A percentile compares a stretch with the other conserved stretches of the same genome.
Evolutionary conservation across 108 stramenopile species (phyloP).

Genomic region (Thalassiosira profunda): DNA sequence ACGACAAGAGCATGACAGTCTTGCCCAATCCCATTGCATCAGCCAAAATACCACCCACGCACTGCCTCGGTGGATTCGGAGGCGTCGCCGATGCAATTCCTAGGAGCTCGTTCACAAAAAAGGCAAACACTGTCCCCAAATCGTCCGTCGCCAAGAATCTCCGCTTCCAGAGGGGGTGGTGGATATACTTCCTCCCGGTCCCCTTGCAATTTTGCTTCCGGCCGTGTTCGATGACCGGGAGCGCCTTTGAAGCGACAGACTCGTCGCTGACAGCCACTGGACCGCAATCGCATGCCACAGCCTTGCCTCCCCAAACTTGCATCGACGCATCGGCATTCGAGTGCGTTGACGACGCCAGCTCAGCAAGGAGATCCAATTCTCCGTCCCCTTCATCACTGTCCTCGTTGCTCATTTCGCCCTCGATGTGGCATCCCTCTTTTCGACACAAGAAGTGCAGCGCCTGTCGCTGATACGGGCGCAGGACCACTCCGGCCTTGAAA

Average conservation of each 20-base stretch:
- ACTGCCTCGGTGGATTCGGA: slow-evolving; percentile 73
- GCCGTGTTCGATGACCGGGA: slow-evolving; percentile 27
- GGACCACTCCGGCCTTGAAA: slow-evolving; percentile 33
- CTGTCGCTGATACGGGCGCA: slow-evolving; percentile 82
- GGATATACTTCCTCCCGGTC: slow-evolving; percentile 22
- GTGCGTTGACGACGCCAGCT: slow-evolving; percentile 15
- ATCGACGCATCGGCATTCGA: not conserved
- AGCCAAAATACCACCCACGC: slow-evolving; percentile 80
- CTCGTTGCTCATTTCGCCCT: slow-evolving; percentile 24
- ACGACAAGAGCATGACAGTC: slow-evolving; percentile 77
- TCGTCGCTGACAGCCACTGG: slow-evolving; percentile 64
- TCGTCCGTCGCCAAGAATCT: slow-evolving; percentile 61
- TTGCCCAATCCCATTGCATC: slow-evolving; percentile 86
- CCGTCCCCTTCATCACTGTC: slow-evolving; percentile 2
- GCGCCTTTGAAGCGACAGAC: slow-evolving; percentile 17
- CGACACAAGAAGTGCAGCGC: slow-evolving; percentile 85
- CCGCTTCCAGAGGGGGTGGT: slow-evolving; percentile 85
- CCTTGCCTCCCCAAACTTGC: slow-evolving; percentile 22
- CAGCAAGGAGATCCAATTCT: slow-evolving; percentile 27
- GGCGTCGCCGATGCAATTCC: slow-evolving; percentile 58
- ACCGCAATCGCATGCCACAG: slow-evolving; percentile 77
- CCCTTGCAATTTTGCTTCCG: slow-evolving; percentile 6
- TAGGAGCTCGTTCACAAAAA: slow-evolving; percentile 82
- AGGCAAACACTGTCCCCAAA: slow-evolving; percentile 48
- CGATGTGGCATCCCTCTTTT: slow-evolving; percentile 53